Evolutionary conservation across 75 land plant genomes (phyloP), one percentile per base, ranked within the genome.

Genomic region (Picea glauca): DNA sequence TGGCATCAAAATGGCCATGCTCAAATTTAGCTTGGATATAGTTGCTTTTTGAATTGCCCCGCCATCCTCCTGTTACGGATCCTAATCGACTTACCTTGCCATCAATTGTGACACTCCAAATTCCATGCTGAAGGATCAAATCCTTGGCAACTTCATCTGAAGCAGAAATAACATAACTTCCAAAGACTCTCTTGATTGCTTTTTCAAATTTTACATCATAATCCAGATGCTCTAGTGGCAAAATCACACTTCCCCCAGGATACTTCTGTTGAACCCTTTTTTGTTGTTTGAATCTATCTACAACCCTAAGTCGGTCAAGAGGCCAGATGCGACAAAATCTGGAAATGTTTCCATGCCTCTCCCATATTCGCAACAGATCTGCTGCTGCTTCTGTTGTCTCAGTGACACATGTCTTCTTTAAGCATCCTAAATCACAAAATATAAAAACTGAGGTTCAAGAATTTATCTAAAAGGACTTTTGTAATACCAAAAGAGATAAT

Each of bases 101-200:
- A 77, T 77, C 74, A 46, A 81, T n/a, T 26, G 80, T 81, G 5
- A 81, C 80, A 77, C 67, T 81, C 70, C 83, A 81, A 78, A 81
- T 65, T 61, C 75, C 38, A 60, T 81, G 62, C 8, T n/a, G 58
- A 32, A 56, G 26, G 32, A 72, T 63, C 65, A 81, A 79, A 56
- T 77, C 60, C 23, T 60, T 78, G 54, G 66, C 80, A 62, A 81
- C 80, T 60, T 78, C 81, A 57, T 81, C 83, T 58, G 74, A 77
- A 18, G 64, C 21, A 43, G 81, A 60, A 15, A 81, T 77, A 15
- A 81, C 80, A 78, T 77, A 81, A 21, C 61, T 56, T 57, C 80
- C 80, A 66, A 81, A 77, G 54, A 79, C 80, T 65, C 72, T 77
- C 40, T 54, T 81, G 11, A 81, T 81, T 35, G 81, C 83, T 64